Evolutionary conservation across 345 rosid species (phyloP).

Genomic region (Heritiera littoralis): DNA sequence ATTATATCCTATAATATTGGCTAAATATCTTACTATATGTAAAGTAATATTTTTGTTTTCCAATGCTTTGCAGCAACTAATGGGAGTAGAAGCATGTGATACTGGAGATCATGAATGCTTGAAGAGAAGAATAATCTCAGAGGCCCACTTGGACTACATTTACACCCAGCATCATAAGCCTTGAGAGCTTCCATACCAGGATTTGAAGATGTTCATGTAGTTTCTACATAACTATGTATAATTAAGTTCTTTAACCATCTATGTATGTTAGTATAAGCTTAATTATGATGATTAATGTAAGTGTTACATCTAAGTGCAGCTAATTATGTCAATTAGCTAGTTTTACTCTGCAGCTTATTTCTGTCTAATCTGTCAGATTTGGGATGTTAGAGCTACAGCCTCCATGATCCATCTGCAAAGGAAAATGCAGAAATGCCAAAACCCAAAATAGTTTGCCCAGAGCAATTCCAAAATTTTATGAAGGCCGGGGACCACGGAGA

Average conservation of each 20-base stretch:
- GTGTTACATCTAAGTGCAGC: constrained; percentile 11
- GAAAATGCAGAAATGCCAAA: too few species aligned
- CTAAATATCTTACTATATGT: neutral
- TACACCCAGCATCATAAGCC: constrained; percentile 78
- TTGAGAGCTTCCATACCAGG: constrained; percentile 18
- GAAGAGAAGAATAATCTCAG: constrained; percentile 55
- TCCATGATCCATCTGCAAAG: too few species aligned
- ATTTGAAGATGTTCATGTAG: too few species aligned
- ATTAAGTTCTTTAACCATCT: constrained; percentile 1
- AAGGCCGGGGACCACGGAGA: too few species aligned
- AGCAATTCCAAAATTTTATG: too few species aligned
- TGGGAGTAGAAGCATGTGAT: constrained; percentile 58
- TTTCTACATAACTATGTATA: neutral
- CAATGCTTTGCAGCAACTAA: constrained; percentile 35
- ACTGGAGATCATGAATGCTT: constrained; percentile 61
- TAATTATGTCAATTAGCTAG: neutral
- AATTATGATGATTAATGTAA: constrained; percentile 14
- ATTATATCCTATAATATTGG: neutral
- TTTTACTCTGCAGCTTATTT: neutral
- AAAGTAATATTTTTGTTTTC: neutral
- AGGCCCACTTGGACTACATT: constrained; percentile 88
- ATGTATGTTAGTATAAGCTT: neutral
- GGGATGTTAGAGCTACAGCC: neutral
- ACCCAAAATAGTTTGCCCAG: too few species aligned
- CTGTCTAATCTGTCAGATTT: neutral